Conservation (phyloP, 2,329 filamentous ascomycete genomes). For the Neocatenulostroma microsporum region DNA sequence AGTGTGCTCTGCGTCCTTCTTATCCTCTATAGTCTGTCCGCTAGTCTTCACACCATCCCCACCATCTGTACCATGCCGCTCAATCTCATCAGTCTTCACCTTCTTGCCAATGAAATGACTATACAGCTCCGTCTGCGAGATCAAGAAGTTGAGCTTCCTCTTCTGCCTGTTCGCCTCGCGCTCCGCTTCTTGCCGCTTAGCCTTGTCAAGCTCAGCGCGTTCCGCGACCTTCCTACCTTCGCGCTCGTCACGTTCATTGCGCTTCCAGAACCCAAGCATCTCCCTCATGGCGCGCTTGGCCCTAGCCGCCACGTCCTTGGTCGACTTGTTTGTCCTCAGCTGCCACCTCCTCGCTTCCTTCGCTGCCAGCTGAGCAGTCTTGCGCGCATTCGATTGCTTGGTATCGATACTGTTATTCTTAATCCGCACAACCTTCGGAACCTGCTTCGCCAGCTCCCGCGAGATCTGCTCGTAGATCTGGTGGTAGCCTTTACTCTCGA, state of each 20-base stretch:
- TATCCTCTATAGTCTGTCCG: conserved; percentile 39
- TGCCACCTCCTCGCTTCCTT: conserved; percentile 98
- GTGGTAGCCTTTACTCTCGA: conserved; percentile 60
- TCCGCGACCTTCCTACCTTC: conserved; percentile 91
- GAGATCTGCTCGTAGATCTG: conserved; percentile 97
- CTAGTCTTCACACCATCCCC: conserved; percentile 54
- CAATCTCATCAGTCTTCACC: conserved; percentile 94
- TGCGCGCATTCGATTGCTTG: conserved; percentile 91
- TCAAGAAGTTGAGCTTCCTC: conserved; percentile 98
- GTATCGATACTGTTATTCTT: conserved; percentile 78
- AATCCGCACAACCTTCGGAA: conserved; percentile 84
- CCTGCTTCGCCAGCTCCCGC: conserved; percentile 87
- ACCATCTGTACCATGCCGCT: conserved; percentile 77
- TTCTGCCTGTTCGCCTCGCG: conserved; percentile 96
- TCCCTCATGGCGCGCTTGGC: conserved; percentile 98
- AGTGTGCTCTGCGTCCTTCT: conserved; percentile 35
- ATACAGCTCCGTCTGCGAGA: conserved; percentile 97
- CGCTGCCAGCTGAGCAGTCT: conserved; percentile 91
- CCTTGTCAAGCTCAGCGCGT: conserved; percentile 91
- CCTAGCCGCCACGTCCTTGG: conserved; percentile 91
- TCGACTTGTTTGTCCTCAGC: conserved; percentile 94
- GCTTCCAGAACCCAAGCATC: conserved; percentile 99
- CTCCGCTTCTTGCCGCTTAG: conserved; percentile 92
- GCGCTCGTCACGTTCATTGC: conserved; percentile 94
- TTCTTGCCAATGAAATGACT: conserved; percentile 99